These are phyloP conservation scores for Xylaria sp. DNA, from an alignment of 2,329 filamentous ascomycete species.

Conservation along the genomic window DNA sequence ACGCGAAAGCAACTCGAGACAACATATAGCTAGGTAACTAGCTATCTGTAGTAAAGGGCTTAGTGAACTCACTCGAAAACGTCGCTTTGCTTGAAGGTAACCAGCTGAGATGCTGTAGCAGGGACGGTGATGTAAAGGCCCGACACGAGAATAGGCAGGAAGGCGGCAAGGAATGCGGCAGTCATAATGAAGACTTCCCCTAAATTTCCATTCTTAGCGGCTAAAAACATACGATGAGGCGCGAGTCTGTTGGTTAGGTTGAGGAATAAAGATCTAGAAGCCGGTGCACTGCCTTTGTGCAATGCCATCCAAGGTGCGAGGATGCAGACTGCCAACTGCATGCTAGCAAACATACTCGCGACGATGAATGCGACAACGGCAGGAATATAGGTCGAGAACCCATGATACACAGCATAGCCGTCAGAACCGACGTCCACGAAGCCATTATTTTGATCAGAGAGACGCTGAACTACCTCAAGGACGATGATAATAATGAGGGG, in stretches of 20 bases:
- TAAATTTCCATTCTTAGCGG: slow-evolving; percentile 20
- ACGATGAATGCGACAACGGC: slow-evolving; percentile 28
- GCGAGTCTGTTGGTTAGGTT: slow-evolving; percentile 31
- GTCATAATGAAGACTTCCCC: slow-evolving; percentile 25
- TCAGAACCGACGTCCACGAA: slow-evolving; percentile 22
- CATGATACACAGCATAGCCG: slow-evolving; percentile 26
- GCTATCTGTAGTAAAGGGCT: neutral
- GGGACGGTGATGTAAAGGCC: slow-evolving; percentile 28
- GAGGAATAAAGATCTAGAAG: slow-evolving; percentile 31
- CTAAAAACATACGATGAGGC: slow-evolving; percentile 27
- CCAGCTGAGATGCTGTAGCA: slow-evolving; percentile 10
- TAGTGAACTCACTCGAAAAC: slow-evolving; percentile 23
- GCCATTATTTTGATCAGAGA: slow-evolving; percentile 27
- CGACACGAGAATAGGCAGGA: slow-evolving; percentile 31
- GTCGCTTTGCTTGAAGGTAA: slow-evolving; percentile 18
- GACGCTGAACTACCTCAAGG: slow-evolving; percentile 30
- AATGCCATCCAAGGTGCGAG: slow-evolving; percentile 31
- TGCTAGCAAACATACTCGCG: slow-evolving; percentile 27
- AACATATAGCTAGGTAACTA: too few species aligned
- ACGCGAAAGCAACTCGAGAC: too few species aligned
- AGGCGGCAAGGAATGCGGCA: slow-evolving; percentile 25
- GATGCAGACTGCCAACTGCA: slow-evolving; percentile 25
- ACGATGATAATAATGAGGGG: slow-evolving; percentile 26
- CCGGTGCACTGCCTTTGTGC: slow-evolving; percentile 29
- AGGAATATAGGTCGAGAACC: slow-evolving; percentile 27